Evolutionary conservation across 805 yeast species (phyloP).

Genomic region (Jamesozyma jinghongensis): DNA sequence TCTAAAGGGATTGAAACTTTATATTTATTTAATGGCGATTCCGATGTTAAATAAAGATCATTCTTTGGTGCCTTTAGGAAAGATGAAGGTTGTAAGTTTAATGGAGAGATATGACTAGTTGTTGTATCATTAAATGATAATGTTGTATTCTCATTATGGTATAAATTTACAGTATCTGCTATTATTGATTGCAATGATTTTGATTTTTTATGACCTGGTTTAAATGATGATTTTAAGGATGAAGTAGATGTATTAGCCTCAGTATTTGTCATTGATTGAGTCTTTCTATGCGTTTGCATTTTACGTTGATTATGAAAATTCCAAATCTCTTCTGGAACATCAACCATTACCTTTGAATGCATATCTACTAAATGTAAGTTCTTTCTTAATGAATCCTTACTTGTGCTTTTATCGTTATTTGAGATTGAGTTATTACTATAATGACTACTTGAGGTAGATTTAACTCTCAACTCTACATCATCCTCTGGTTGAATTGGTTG

Average conservation of each 20-base stretch:
- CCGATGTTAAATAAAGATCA: constrained; percentile 28
- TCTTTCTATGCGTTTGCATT: constrained; percentile 3
- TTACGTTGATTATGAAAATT: constrained; percentile 14
- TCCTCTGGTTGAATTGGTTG: constrained; percentile 1
- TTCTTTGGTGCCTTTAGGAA: constrained; percentile 3
- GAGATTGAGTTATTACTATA: not conserved
- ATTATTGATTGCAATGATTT: constrained; percentile 25
- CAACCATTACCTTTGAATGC: constrained; percentile 22
- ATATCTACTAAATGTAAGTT: constrained; percentile 21
- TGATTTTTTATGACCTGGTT: constrained; percentile 7
- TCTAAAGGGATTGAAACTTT: constrained; percentile 33
- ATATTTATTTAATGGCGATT: constrained; percentile 30
- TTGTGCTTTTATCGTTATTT: not conserved
- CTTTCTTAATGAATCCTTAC: not conserved
- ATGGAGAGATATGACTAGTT: constrained; percentile 13
- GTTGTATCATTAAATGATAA: not conserved
- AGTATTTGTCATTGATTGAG: not conserved
- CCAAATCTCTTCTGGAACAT: constrained; percentile 28
- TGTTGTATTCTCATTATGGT: not conserved
- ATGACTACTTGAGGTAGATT: not conserved
- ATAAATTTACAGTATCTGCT: constrained; percentile 18
- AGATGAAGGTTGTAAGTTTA: constrained; percentile 9
- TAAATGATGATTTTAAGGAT: not conserved
- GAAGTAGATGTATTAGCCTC: not conserved
- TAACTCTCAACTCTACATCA: not conserved